phyloP scores from a whole-genome alignment of 257 asterid species.

The Solanum verrucosum region DNA sequence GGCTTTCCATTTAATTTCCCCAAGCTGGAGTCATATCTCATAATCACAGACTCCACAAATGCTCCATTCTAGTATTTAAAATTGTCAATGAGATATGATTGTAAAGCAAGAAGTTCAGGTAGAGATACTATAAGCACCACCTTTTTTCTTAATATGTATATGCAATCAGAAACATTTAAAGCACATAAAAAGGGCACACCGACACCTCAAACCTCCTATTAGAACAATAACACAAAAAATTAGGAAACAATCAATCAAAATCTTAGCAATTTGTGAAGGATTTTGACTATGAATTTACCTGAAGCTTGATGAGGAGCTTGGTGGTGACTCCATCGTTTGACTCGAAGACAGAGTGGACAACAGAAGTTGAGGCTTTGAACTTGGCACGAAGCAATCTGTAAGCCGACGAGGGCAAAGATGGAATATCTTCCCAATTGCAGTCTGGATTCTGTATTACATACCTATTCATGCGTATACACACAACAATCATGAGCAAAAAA shows the following conservation, averaged over 20 bases:
- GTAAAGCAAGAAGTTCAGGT: neutral
- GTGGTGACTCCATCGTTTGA: constrained; percentile 84
- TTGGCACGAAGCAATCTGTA: constrained; percentile 64
- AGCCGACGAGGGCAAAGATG: constrained; percentile 72
- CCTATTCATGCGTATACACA: constrained; percentile 2
- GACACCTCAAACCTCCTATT: neutral
- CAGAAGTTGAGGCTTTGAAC: constrained; percentile 59
- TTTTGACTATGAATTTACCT: constrained; percentile 31
- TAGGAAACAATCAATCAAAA: neutral
- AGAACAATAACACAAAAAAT: neutral
- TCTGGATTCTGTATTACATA: constrained; percentile 57
- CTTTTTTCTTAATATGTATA: neutral
- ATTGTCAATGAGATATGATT: neutral
- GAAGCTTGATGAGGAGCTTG: constrained; percentile 75
- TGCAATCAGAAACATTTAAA: neutral
- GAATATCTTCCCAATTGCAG: constrained; percentile 71
- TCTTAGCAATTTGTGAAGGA: neutral
- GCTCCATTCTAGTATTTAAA: constrained; percentile 61
- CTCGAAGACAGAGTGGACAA: constrained; percentile 54
- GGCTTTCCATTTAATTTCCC: constrained; percentile 80
- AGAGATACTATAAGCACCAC: neutral
- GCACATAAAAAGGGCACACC: neutral
- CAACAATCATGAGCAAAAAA: neutral
- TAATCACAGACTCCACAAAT: constrained; percentile 86
- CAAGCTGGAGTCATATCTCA: constrained; percentile 84